Base-by-base conservation (phyloP, 1,284 basidiomycete genomes). In the Agaricales sp. region DNA sequence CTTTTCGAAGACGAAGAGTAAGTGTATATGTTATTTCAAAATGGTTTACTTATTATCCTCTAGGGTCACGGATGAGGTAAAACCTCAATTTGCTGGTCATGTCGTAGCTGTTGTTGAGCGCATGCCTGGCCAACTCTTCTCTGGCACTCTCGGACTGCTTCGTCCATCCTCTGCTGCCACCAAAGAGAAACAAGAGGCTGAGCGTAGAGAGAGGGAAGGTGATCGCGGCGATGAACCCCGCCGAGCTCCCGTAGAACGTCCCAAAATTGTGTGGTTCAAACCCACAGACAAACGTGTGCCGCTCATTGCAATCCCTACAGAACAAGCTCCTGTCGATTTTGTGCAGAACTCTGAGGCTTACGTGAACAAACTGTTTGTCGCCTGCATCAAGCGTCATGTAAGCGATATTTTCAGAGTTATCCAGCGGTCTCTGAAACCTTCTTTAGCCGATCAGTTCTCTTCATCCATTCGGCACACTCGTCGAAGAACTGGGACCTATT, bases 221-320 rank as follows among this genome's bases (percentile, higher is more conserved):
- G 92, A 94, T 62, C 80, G 82, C 51, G 89, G 82, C 25, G 86
- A 87, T 52, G 83, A 90, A 58, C 84, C 86, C 38, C 77, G 84
- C 54, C 79, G 85, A 48, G 73, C 68, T 38, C 78, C 83, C 4
- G 80, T 87, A 45, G 89, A 92, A 65, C 85, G 94, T 41, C 96
- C 95, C 56, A 99, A 97, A 77, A 99, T 99, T 58, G 93, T 99
- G 48, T 99, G 96, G 96, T 98, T 99, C 78, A 95, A 98, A 68
- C 96, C 96, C 2, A 97, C 95, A 30, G 94, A 98, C 75, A 99
- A 99, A 71, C 89, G 96, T 54, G 96, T 99, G 3, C 96, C 96
- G 47, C 77, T 99, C 43, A 98, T 99, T 61, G 96, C 96, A 49
- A 99, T 99, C 57, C 96, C 95, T n/a, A 96, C 92, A 12, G 96